Base-by-base conservation (phyloP, 768 basidiomycete genomes). In the Polyporus arcularius region DNA sequence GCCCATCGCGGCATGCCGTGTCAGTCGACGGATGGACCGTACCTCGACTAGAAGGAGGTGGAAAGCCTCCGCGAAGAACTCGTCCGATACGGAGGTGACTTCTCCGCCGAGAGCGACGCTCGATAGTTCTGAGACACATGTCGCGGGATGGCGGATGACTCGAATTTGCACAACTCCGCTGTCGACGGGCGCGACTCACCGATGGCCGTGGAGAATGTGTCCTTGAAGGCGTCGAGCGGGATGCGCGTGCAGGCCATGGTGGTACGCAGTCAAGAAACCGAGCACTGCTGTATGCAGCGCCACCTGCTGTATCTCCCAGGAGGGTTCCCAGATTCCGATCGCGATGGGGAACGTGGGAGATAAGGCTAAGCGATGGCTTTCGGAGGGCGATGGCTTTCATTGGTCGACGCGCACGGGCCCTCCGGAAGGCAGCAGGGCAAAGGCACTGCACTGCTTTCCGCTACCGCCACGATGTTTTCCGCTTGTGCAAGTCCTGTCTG, bases 41-140 rank as follows among this genome's bases (percentile, higher is more conserved):
- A 93, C 96, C 76, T 88, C 87, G 45, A 92, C 88, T 51, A 90
- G 81, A 55, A 99, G 80, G 28, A 99, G 79, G 76, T 96, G 87
- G 63, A 75, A 82, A 0, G 91, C 94, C 66, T 88, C 85, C 10
- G 93, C 94, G 69, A 99, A 99, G 80, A 98, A 99, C 64, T 99
- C 94, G 73, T 99, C 97, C 2, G 95, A 97, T 48, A 91, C 86
- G 2, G 82, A 79, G 35, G 89, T 70, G 65, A 98, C 78, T 59
- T 80, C 73, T 2, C 88, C 95, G 16, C 94, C 96, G 12, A 98
- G 78, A 0, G 88, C 86, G 16, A 87, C 88, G 62, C 90, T 92
- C 32, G 96, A 97, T 11, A 98, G 81, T 74, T 99, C 97, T 96
- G 65, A 11, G 12, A 35, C 42, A 42, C 35, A 1, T 12, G 32